These are phyloP conservation scores for Sutorius australiensis DNA, from an alignment of 768 basidiomycete genomes.

Conservation along the genomic window DNA sequence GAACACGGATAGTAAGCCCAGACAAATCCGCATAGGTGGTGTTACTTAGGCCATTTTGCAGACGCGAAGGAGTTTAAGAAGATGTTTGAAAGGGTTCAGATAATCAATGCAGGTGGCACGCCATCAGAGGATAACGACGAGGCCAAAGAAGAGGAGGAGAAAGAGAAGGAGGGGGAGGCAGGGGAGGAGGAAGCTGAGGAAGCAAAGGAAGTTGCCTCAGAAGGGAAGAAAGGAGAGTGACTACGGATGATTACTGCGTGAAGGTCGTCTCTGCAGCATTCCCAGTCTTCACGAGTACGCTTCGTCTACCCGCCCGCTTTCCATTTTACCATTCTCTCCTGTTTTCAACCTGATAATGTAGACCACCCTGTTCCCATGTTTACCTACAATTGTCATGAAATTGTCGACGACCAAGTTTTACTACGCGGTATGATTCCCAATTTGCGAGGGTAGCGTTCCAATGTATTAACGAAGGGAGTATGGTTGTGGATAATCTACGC, in stretches of 20 bases:
- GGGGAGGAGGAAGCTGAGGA: conserved; percentile 34
- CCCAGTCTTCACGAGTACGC: conserved; percentile 8
- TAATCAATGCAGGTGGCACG: conserved; percentile 46
- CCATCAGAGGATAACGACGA: conserved; percentile 25
- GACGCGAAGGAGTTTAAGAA: conserved; percentile 85
- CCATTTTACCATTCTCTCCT: conserved; percentile 11
- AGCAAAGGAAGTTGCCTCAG: conserved; percentile 25
- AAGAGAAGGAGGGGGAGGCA: conserved; percentile 28
- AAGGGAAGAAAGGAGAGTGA: conserved; percentile 36
- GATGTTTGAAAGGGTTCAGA: conserved; percentile 84
- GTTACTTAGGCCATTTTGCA: conserved; percentile 34
- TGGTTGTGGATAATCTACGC: conserved; percentile 5
- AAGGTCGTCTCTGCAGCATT: conserved; percentile 3
- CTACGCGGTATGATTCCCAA: no score
- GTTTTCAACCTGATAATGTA: conserved; percentile 26
- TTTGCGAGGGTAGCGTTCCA: not conserved
- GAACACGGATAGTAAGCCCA: conserved; percentile 85
- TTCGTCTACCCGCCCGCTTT: conserved; percentile 4
- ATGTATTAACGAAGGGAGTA: not conserved
- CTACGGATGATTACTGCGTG: not conserved
- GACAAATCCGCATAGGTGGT: not conserved
- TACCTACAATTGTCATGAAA: conserved; percentile 27
- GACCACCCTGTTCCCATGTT: conserved; percentile 24
- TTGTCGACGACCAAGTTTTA: conserved; percentile 1
- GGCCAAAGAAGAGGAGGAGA: conserved; percentile 22